phyloP scores from a whole-genome alignment of 2,329 filamentous ascomycete genomes.

The Ceratocystis diversiconidia region DNA sequence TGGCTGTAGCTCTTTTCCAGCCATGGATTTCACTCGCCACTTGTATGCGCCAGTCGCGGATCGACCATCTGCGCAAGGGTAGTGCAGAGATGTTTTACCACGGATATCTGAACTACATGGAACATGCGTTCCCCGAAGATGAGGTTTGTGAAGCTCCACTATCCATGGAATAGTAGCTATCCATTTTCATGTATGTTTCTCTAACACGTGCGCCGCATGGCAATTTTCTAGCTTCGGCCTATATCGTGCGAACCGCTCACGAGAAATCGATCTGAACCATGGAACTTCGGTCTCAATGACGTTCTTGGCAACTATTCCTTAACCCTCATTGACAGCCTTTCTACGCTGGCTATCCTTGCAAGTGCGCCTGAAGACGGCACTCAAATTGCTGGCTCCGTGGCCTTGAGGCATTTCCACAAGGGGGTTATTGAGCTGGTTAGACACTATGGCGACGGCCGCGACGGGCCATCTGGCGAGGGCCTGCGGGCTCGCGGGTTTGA shows the following conservation, averaged over 20 bases:
- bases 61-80: conserved; percentile 42
- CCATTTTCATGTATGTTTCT: not conserved
- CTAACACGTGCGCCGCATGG: conserved; percentile 20
- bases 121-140: conserved; percentile 87
- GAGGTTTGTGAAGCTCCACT: conserved; percentile 38
- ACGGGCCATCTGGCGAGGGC: conserved; percentile 54
- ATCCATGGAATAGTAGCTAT: not conserved
- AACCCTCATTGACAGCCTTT: conserved; percentile 87
- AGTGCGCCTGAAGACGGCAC: conserved; percentile 44
- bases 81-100: conserved; percentile 84
- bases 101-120: conserved; percentile 90
- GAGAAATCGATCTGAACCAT: conserved; percentile 65
- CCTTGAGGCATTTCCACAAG: conserved; percentile 62
- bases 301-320: conserved; percentile 94
- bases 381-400: conserved; percentile 26
- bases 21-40: conserved; percentile 30
- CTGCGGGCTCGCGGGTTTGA: conserved; percentile 70
- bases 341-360: conserved; percentile 82
- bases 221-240: conserved; percentile 51
- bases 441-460: conserved; percentile 74
- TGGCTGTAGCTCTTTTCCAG: conserved; percentile 11
- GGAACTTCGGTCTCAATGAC: conserved; percentile 80
- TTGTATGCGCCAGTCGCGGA: conserved; percentile 42
- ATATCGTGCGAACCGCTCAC: conserved; percentile 72
- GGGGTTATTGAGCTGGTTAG: conserved; percentile 62